Evolutionary conservation across 331 rosid genomes (phyloP).

Genomic region (Stylosanthes scabra): DNA sequence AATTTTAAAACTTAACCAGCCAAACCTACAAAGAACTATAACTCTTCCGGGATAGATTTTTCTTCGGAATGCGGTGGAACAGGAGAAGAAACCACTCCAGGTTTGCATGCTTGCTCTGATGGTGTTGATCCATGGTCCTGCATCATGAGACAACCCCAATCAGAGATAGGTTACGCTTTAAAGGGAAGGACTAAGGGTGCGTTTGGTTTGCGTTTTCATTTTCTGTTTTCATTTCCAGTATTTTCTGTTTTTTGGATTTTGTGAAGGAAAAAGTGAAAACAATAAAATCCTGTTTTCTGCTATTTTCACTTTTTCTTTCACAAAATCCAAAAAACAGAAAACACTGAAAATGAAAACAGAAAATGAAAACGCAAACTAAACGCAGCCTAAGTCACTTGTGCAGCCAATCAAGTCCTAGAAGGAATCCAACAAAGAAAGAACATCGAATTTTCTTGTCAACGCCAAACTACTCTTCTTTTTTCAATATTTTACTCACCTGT

Average conservation of each 20-base stretch:
- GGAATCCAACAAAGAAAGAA: conserved; percentile 17
- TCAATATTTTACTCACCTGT: conserved; percentile 38
- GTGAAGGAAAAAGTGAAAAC: too few relatives aligned
- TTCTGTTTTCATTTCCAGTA: too few relatives aligned
- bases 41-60: conserved; percentile 45
- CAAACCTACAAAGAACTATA: conserved; percentile 23
- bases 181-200: neutral
- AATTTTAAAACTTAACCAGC: conserved; percentile 20
- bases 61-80: conserved; percentile 30
- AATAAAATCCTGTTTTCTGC: too few relatives aligned
- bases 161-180: neutral
- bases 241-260: too few relatives aligned
- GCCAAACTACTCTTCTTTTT: neutral
- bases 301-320: too few relatives aligned
- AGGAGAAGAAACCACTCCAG: conserved; percentile 42
- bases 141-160: conserved; percentile 22
- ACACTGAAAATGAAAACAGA: too few relatives aligned
- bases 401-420: neutral
- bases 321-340: too few relatives aligned
- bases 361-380: too few relatives aligned
- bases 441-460: neutral
- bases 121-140: conserved; percentile 47
- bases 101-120: conserved; percentile 35
- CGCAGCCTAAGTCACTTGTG: conserved; percentile 10
- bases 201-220: too few relatives aligned